Evolutionary conservation across 371 early-diverging fungal genomes (phyloP).

Genomic region (Rhizopus stolonifer): DNA sequence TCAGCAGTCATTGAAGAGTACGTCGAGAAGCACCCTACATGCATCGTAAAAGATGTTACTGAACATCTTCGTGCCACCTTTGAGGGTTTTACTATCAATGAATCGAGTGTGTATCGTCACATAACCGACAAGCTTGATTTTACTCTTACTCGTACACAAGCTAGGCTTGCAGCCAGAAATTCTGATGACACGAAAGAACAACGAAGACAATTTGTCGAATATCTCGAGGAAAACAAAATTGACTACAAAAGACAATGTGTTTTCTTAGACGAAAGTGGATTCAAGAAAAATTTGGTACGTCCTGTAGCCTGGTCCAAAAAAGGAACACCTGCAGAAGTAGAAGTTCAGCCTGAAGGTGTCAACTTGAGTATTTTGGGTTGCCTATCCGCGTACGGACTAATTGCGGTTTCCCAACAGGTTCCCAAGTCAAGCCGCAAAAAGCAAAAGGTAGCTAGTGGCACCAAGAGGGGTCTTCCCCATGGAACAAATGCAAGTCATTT

Average conservation of each 20-base stretch:
- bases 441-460: conserved; percentile 6
- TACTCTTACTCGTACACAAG: not conserved
- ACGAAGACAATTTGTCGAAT: not conserved
- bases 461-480: conserved; percentile 13
- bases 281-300: conserved; percentile 1
- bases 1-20: conserved; percentile 7
- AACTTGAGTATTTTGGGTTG: conserved; percentile 11
- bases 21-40: conserved; percentile 2
- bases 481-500: not conserved
- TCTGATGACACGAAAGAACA: not conserved
- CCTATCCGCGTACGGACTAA: conserved; percentile 10
- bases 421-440: conserved; percentile 4
- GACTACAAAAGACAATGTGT: not conserved
- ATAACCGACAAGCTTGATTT: too few species aligned
- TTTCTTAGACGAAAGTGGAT: not conserved
- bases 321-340: conserved; percentile 15
- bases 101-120: not conserved
- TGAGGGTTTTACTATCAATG: conserved; percentile 5
- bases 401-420: conserved; percentile 13
- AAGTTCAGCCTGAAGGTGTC: conserved; percentile 10
- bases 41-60: conserved; percentile 17
- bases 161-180: not conserved
- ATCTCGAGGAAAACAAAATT: not conserved
- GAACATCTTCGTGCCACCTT: conserved; percentile 3
- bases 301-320: conserved; percentile 11